These are phyloP conservation scores for Ceratocystis destructans DNA, from an alignment of 2,329 filamentous ascomycete species.

Conservation along the genomic window DNA sequence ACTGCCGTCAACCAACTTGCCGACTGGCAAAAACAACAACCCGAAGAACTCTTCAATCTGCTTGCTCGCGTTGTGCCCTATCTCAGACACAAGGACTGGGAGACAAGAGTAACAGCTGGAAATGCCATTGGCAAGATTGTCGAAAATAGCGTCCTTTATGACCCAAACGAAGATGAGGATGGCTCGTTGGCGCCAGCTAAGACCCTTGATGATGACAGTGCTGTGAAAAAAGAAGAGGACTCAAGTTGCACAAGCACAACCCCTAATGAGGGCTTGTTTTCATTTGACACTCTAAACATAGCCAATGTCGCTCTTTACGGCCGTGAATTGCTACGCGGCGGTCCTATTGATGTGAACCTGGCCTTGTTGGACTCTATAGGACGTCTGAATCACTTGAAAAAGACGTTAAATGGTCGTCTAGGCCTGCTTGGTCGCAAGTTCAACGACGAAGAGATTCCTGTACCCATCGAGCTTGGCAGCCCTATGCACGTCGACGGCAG, in stretches of 20 bases:
- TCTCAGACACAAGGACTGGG: constrained; percentile 89
- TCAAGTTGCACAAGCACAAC: not conserved
- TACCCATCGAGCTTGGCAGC: constrained; percentile 31
- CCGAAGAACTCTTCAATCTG: constrained; percentile 92
- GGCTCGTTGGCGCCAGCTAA: not conserved
- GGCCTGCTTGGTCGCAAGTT: constrained; percentile 74
- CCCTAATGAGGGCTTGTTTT: constrained; percentile 25
- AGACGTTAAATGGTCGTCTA: constrained; percentile 66
- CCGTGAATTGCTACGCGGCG: constrained; percentile 70
- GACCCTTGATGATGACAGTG: constrained; percentile 26
- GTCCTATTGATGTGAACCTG: constrained; percentile 72
- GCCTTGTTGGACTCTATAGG: constrained; percentile 69
- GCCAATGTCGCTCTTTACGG: constrained; percentile 68
- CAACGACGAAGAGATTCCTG: constrained; percentile 63
- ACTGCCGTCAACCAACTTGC: constrained; percentile 94
- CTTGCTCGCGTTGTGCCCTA: constrained; percentile 91
- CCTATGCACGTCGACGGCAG: constrained; percentile 31
- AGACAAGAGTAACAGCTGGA: constrained; percentile 82
- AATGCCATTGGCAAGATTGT: constrained; percentile 92
- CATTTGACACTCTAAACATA: constrained; percentile 63
- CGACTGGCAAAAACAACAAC: constrained; percentile 95
- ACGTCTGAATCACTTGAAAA: constrained; percentile 76
- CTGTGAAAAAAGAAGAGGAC: constrained; percentile 51
- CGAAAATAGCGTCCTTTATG: constrained; percentile 72
- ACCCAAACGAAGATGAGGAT: constrained; percentile 66